phyloP scores from a whole-genome alignment of 2,329 filamentous ascomycete genomes.

The Colletotrichum eleusines region DNA sequence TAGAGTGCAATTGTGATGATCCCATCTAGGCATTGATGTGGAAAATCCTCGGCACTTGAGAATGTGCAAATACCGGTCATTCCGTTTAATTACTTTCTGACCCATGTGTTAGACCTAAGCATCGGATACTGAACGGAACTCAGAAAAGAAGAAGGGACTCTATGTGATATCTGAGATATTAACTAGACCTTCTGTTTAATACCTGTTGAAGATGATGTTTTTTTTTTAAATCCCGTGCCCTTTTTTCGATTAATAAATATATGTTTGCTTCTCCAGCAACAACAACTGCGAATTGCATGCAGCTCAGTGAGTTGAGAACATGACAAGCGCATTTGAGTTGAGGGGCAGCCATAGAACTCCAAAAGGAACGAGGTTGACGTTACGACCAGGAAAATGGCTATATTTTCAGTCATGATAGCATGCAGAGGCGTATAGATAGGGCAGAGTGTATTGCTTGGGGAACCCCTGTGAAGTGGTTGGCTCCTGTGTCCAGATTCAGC shows the following conservation, averaged over 20 bases:
- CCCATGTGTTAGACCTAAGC: neutral
- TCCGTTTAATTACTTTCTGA: neutral
- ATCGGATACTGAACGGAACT: neutral
- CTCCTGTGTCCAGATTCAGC: neutral
- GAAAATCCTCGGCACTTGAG: neutral
- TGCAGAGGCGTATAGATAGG: neutral
- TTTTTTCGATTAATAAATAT: neutral
- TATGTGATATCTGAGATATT: neutral
- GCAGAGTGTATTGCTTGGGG: neutral
- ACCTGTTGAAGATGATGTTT: neutral
- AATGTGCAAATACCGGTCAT: neutral
- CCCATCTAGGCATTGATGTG: neutral
- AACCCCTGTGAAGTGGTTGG: neutral
- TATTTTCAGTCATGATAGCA: too few species aligned
- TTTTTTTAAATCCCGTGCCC: too few species aligned
- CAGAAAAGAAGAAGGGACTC: too few species aligned
- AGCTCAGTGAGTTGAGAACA: neutral
- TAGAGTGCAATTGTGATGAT: neutral
- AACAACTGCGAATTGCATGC: neutral
- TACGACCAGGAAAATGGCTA: rapidly evolving
- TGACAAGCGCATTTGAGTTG: neutral
- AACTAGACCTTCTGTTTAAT: neutral
- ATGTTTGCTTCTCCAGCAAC: neutral
- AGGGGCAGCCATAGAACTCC: neutral
- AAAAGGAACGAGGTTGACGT: neutral